These are phyloP conservation scores for Berkeleyomyces basicola DNA, from an alignment of 2,329 filamentous ascomycete genomes.

Conservation along the genomic window DNA sequence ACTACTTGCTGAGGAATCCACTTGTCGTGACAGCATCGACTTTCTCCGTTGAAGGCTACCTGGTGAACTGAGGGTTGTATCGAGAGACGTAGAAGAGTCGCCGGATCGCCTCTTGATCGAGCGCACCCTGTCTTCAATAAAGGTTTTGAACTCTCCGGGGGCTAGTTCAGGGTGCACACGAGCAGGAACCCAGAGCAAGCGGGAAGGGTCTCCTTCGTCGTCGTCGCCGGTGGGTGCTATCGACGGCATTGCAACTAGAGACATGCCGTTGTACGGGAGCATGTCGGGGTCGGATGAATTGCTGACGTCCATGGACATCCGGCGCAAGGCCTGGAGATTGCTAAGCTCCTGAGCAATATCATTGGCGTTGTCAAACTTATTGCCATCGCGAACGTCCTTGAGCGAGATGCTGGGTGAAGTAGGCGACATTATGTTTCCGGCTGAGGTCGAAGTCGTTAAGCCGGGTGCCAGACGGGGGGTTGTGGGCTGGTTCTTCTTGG, in stretches of 20 bases:
- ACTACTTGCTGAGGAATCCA: constrained; percentile 51
- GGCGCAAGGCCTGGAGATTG: constrained; percentile 75
- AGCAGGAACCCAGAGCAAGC: constrained; percentile 90
- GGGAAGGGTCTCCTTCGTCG: constrained; percentile 74
- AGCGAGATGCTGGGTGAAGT: constrained; percentile 36
- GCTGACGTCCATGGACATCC: constrained; percentile 88
- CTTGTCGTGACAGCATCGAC: constrained; percentile 86
- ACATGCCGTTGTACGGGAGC: constrained; percentile 50
- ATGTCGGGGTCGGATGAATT: constrained; percentile 59
- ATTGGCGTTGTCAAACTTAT: constrained; percentile 72
- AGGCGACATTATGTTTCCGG: constrained; percentile 22
- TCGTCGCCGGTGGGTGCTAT: constrained; percentile 56
- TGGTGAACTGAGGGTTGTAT: constrained; percentile 21
- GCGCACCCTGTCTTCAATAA: constrained; percentile 83
- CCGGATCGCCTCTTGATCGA: constrained; percentile 73
- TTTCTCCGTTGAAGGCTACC: constrained; percentile 68
- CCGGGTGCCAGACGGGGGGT: constrained; percentile 24
- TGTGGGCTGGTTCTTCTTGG: constrained; percentile 30
- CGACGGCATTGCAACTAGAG: constrained; percentile 52
- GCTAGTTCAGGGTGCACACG: constrained; percentile 87
- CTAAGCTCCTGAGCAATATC: constrained; percentile 84
- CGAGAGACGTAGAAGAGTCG: constrained; percentile 46
- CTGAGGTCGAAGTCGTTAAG: constrained; percentile 19
- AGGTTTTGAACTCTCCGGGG: constrained; percentile 90
- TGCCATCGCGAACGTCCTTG: constrained; percentile 40